phyloP scores from a whole-genome alignment of 495 filamentous ascomycete genomes.

The Echria macrotheca region DNA sequence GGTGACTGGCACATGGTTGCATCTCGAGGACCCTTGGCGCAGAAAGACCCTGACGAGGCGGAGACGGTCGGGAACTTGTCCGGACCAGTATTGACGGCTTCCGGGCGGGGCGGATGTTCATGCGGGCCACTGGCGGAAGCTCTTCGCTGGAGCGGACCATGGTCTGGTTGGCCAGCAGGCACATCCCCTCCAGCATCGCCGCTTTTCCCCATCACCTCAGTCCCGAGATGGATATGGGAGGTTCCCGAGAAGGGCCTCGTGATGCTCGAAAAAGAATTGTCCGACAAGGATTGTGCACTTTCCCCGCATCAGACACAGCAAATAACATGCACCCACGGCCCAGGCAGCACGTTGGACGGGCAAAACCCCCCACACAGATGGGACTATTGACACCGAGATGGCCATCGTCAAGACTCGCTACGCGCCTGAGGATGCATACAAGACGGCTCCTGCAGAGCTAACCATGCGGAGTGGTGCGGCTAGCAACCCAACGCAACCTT shows the following conservation, averaged over 20 bases:
- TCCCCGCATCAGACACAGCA: slow-evolving; percentile 10
- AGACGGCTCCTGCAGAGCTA: neutral
- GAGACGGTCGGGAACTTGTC: neutral
- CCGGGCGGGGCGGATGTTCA: neutral
- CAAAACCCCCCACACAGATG: slow-evolving; percentile 5
- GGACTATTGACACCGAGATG: slow-evolving; percentile 9
- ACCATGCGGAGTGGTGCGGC: neutral
- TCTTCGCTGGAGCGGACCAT: neutral
- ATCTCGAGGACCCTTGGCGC: slow-evolving; percentile 7
- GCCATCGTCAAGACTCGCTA: too few species aligned
- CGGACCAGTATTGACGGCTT: neutral
- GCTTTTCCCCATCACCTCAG: neutral
- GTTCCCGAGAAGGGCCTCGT: neutral
- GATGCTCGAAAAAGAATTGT: slow-evolving; percentile 4
- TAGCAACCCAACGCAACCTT: slow-evolving; percentile 40
- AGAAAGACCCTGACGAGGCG: neutral
- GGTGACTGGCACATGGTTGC: slow-evolving; percentile 6
- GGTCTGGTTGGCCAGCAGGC: neutral
- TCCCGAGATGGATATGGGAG: too few species aligned
- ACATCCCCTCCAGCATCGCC: neutral
- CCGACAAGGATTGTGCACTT: neutral
- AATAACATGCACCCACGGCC: slow-evolving; percentile 3
- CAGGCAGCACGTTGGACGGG: neutral
- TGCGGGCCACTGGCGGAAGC: too few species aligned
- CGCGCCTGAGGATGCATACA: neutral